Conservation (phyloP, 2,329 filamentous ascomycete species). For the Aspergillus novofumigatus region DNA sequence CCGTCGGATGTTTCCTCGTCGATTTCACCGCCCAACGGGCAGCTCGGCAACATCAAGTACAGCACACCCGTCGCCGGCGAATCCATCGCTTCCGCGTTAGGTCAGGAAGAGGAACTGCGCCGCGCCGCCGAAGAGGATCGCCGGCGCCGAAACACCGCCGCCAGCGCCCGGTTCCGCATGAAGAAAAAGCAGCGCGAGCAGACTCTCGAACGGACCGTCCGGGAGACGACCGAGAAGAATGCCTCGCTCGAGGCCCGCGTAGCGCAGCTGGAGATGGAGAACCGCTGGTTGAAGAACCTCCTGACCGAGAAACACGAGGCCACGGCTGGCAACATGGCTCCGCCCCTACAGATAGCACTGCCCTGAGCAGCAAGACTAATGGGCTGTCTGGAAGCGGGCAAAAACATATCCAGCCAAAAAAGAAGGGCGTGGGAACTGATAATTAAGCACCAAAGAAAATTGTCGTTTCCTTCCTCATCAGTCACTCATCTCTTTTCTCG, state of each 20-base stretch:
- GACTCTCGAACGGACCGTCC: slow-evolving; percentile 73
- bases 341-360: slow-evolving; percentile 20
- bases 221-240: slow-evolving; percentile 80
- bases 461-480: neutral
- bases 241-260: slow-evolving; percentile 67
- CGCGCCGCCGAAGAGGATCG: slow-evolving; percentile 83
- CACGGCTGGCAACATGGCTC: slow-evolving; percentile 16
- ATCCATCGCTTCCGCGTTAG: slow-evolving; percentile 45
- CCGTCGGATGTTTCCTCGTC: slow-evolving; percentile 41
- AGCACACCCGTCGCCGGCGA: slow-evolving; percentile 36
- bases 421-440: slow-evolving; percentile 36
- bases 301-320: slow-evolving; percentile 72
- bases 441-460: slow-evolving; percentile 16
- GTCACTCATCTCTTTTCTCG: neutral
- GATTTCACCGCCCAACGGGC: slow-evolving; percentile 38
- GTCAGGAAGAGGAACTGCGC: slow-evolving; percentile 67
- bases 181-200: slow-evolving; percentile 97
- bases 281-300: slow-evolving; percentile 75
- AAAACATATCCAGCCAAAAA: slow-evolving; percentile 38
- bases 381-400: slow-evolving; percentile 22
- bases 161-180: slow-evolving; percentile 81
- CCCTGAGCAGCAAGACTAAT: slow-evolving; percentile 17
- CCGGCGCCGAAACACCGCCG: slow-evolving; percentile 81
- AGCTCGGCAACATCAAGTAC: slow-evolving; percentile 39
- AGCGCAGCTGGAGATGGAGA: slow-evolving; percentile 74